phyloP scores from a whole-genome alignment of 257 asterid genomes.

The Avicennia marina region DNA sequence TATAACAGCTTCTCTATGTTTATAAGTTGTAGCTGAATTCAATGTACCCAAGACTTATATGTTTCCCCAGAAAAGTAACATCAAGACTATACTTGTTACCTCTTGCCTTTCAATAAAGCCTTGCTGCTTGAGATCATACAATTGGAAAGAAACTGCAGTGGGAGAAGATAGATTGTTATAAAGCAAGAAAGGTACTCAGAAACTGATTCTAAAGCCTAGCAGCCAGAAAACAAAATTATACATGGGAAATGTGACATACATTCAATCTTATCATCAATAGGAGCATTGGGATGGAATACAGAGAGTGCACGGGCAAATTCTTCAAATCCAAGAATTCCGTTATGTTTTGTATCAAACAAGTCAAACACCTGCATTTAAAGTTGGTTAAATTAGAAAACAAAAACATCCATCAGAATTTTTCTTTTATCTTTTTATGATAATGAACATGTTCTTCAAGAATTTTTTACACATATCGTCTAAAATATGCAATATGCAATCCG shows the following conservation, averaged over 20 bases:
- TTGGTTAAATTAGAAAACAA: constrained; percentile 16
- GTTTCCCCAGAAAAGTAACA: not conserved
- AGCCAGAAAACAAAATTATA: constrained; percentile 8
- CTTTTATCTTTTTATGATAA: too few relatives aligned
- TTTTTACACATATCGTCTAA: too few relatives aligned
- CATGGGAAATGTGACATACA: constrained; percentile 35
- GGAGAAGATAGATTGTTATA: constrained; percentile 10
- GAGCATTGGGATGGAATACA: constrained; percentile 98
- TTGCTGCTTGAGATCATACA: constrained; percentile 98
- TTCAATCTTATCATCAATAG: constrained; percentile 92
- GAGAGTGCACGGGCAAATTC: constrained; percentile 98
- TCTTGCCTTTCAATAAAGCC: constrained; percentile 99
- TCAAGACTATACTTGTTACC: too few relatives aligned
- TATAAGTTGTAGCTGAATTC: constrained; percentile 4
- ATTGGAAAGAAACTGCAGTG: constrained; percentile 91
- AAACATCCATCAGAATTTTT: constrained; percentile 3
- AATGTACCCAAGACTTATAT: too few relatives aligned
- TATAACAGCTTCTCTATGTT: too few relatives aligned
- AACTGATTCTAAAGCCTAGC: not conserved
- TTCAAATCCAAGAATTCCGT: constrained; percentile 95
- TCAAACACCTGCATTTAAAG: constrained; percentile 76
- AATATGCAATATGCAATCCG: too few relatives aligned
- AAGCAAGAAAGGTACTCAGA: constrained; percentile 7
- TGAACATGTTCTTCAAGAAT: too few relatives aligned
- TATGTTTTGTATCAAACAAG: constrained; percentile 93